Base-by-base conservation (phyloP, 2,329 filamentous ascomycete species). In the Neofusicoccum kwambonambiense region DNA sequence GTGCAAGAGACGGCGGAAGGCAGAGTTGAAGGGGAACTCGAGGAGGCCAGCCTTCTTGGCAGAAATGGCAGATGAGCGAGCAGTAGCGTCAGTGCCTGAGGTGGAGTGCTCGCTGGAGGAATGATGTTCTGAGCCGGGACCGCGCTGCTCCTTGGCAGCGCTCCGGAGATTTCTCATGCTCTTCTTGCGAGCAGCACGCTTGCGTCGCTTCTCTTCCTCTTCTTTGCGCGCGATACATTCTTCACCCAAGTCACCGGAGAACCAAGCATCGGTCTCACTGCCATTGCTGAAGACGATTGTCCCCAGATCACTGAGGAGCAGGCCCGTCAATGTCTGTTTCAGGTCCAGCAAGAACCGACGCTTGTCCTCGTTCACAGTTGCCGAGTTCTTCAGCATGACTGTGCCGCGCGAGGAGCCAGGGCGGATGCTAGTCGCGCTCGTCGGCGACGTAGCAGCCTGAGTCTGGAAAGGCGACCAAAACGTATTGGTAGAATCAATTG, bases 221-320 rank as follows among this genome's bases (percentile, higher is more conserved):
- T 80, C 78, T 62, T 74, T 70, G 15, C 69, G 68, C 49, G 73
- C 57, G 27, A 80, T 74, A 67, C 76, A 79, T 61, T 80, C 79
- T 54, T 79, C 76, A 3, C 80, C 77, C 12, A 93, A 76, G 13
- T 86, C 86, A 61, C 86, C 83, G 54, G 79, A 79, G 69, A 97
- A 95, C 90, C 94, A 97, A 3, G 83, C 83, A 75, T 98, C 95
- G 0, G 94, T 98, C 79, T 99, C 95, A 47, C 93, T 96, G 3
- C 95, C 95, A 58, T 86, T 87, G n/a, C 89, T 87, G 76, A 96
- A 95, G 1, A 97, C 89, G 35, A 92, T 86, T 45, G 89, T 93
- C 5, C 93, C 93, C 3, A 98, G 83, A 74, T 99, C 95, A 57
- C 94, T 98, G 31, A 98, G 80, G 1, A 98, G 80, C 17, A 99